phyloP scores from a whole-genome alignment of 2,329 filamentous ascomycete genomes.

The Hypoxylon sp. region DNA sequence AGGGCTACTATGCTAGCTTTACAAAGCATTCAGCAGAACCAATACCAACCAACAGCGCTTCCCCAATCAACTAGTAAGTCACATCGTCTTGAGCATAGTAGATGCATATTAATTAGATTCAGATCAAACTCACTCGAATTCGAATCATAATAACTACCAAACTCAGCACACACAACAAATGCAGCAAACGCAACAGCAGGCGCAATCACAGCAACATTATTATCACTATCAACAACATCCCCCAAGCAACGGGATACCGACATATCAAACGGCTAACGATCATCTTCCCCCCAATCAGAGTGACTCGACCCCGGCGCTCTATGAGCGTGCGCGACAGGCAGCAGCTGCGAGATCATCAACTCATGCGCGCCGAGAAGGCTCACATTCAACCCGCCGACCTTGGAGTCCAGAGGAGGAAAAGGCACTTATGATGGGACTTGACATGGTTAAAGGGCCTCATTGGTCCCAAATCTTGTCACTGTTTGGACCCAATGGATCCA shows the following conservation, averaged over 20 bases:
- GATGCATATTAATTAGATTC: constrained; percentile 30
- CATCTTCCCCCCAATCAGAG: constrained; percentile 70
- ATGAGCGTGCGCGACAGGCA: constrained; percentile 72
- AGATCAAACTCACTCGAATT: constrained; percentile 46
- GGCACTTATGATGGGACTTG: constrained; percentile 88
- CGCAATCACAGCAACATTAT: constrained; percentile 46
- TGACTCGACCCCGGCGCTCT: constrained; percentile 68
- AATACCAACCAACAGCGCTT: constrained; percentile 54
- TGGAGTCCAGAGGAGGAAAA: constrained; percentile 94
- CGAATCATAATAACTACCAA: constrained; percentile 48
- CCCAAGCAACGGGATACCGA: constrained; percentile 36
- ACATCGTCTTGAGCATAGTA: not conserved
- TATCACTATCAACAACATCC: constrained; percentile 50
- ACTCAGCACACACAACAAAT: constrained; percentile 25
- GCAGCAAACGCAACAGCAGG: constrained; percentile 42
- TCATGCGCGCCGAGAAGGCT: constrained; percentile 69
- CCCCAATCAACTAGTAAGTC: constrained; percentile 50
- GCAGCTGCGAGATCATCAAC: constrained; percentile 70
- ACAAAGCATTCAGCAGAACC: constrained; percentile 55
- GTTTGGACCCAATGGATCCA: constrained; percentile 83
- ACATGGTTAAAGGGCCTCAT: constrained; percentile 90
- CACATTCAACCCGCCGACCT: constrained; percentile 77
- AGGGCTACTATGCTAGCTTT: constrained; percentile 54
- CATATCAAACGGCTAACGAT: constrained; percentile 52
- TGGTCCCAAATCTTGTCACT: constrained; percentile 93